Evolutionary conservation across 306 rosid species (phyloP), one percentile per base, ranked within the genome.

Genomic region (Cucurbita ficifolia): DNA sequence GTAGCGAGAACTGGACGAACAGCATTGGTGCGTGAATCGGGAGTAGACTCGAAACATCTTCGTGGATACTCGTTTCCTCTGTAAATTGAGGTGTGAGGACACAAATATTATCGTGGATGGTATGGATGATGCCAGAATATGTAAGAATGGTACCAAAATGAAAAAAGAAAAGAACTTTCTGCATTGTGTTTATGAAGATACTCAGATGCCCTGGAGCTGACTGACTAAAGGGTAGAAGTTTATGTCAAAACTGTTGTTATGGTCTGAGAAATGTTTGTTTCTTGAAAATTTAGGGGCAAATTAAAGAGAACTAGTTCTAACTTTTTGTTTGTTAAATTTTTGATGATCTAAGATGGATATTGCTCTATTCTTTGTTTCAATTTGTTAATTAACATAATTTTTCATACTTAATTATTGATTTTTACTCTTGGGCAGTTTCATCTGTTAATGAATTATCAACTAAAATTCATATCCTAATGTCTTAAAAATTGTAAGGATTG

Each of bases 1-100:
- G 83, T 85, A 76, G 89, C 89, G 35, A 77, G 89, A 61, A 85
- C 89, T 1, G 89, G 89, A 39, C 79, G 89, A 58, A 87, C 83
- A 78, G 86, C 85, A 4, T 60, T 85, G 61, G 82, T 68, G 62
- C 83, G 89, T 16, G 89, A 83, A 51, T 85, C 89, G 1, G 89
- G 89, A 17, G 89, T 85, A 22, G 89, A 85, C 77, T 85, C 89
- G 40, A 81, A 84, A 3, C 75, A 40, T 73, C 87, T 85, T 33
- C 89, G 88, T 2, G 89, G 86, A 38, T 85, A 82, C 56, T 54
- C 89, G 5, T 84, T 85, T 78, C 87, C 85, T n/a, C 39, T 81
- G 51, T 81, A 79, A 73, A 7, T 2, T 45, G 54, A 67, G 36
- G 54, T 3, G 13, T 19, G 54, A 35, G 39, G 49, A 17, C 17